Evolutionary conservation across 331 rosid genomes (phyloP), one percentile per base, ranked within the genome.

Genomic region (Quercus lobata): DNA sequence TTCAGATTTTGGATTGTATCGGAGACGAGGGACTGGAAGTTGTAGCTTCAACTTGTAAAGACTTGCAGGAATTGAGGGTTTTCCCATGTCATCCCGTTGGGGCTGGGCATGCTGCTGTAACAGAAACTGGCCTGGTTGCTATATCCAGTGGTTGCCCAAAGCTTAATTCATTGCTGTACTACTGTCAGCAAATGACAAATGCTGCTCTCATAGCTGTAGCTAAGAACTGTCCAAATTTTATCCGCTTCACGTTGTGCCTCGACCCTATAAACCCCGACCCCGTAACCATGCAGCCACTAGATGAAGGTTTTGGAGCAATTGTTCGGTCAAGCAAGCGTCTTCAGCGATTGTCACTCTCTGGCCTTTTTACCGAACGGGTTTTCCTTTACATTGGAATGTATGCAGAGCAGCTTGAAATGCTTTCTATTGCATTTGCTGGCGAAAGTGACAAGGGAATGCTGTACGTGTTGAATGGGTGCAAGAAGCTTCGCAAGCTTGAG

Each of bases 241-340:
- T 90, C 76, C 94, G 96, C 62, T 93, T 95, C 73, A 86, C 98
- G 87, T 21, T 95, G 78, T 87, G 92, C 55, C 94, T 91, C 3
- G 91, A 95, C 32, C 91, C 99, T 37, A 74, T 76, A 1, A 93
- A 81, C 79, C 90, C 97, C 0, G 94, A 95, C 77, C 80, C 94
- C 7, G 89, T 82, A 56, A 93, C 98, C 5, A 37, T 57, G 84
- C 80, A 82, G 87, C 94, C 99, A 18, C 82, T 95, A 55, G 99
- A 95, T 82, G 98, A 93, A 84, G 99, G 99, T 65, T 93, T 95
- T 12, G 99, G 99, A n/a, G 99, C 98, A 5, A 90, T 95, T 6
- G 99, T 95, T 6, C 96, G 88, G 80, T 90, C 94, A 19, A 93
- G 98, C 91, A 90, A 81, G 85, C 84, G 58, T 11, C 89, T 95